Base-by-base conservation (phyloP, 805 yeast genomes). In the Metschnikowia similis region DNA sequence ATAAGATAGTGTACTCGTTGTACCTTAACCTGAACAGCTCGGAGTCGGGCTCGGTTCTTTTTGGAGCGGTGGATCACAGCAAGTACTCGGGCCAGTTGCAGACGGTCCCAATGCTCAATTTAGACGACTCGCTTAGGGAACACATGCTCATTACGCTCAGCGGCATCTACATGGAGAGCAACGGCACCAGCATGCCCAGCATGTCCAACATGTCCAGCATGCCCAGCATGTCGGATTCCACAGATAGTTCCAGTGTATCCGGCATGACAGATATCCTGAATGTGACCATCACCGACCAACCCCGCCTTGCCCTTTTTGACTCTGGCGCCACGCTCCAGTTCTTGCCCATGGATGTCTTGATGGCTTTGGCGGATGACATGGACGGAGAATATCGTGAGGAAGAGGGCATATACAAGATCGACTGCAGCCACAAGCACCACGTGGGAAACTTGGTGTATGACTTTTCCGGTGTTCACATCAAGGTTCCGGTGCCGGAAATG, bases 1-100 rank as follows among this genome's bases (percentile, higher is more conserved):
- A 74, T 37, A 73, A 76, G 42, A 72, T 74, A 38, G 80, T 79
- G 0, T 87, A 84, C 62, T 85, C 92, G 0, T 68, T 87, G 48
- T 84, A 70, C 58, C 70, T 87, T 61, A 77, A 82, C 56, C 65
- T n/a, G 16, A 34, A n/a, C 36, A 68, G 3, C 29, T 57, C 67
- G 28, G 50, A 46, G 3, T 29, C 62, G 5, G 77, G 76, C 8
- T 58, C 65, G 26, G 56, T 72, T 21, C 62, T 72, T 49, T 72
- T 72, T 61, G 77, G 77, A 3, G 77, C 75, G 6, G 69, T 71
- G 10, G 76, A 72, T 56, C 69, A 66, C 50, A 70, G 72, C 45
- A 73, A 72, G 54, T 70, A 67, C 56, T 35, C 59, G 9, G 55
- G 56, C 16, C 28, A 17, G 6, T 48, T 56, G 47, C 48, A 71